Evolutionary conservation across 192 early-diverging fungal genomes (phyloP).

Genomic region (Coemansia sp.): DNA sequence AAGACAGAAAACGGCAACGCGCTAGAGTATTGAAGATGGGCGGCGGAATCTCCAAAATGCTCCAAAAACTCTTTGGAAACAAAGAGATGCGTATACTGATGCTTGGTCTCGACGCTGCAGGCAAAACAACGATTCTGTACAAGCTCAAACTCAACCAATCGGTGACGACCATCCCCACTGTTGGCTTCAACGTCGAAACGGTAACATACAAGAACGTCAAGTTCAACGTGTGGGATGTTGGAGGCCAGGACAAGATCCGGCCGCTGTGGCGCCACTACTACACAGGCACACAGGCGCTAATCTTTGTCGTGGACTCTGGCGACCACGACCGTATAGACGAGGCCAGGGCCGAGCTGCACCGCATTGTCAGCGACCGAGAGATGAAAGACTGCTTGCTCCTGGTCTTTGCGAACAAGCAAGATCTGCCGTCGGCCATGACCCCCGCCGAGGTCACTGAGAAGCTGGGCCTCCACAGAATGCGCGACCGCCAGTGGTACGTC

Average conservation of each 20-base stretch:
- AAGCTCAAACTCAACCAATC: slow-evolving; percentile 63
- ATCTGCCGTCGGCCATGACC: slow-evolving; percentile 83
- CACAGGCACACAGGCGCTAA: slow-evolving; percentile 80
- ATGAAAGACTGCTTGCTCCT: slow-evolving; percentile 82
- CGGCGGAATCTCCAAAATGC: slow-evolving; percentile 57
- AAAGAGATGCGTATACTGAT: slow-evolving; percentile 64
- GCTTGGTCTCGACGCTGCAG: slow-evolving; percentile 61
- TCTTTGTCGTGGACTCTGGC: slow-evolving; percentile 88
- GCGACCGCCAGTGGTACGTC: slow-evolving; percentile 91
- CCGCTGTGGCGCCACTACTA: slow-evolving; percentile 88
- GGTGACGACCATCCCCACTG: slow-evolving; percentile 60
- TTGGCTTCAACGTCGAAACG: slow-evolving; percentile 85
- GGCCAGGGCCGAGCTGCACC: slow-evolving; percentile 80
- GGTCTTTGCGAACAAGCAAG: slow-evolving; percentile 86
- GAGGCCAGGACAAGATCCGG: slow-evolving; percentile 91
- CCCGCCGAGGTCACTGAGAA: slow-evolving; percentile 93
- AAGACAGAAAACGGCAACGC: neutral
- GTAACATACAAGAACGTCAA: slow-evolving; percentile 87
- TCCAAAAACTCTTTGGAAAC: slow-evolving; percentile 58
- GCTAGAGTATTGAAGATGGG: slow-evolving; percentile 37
- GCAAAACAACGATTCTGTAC: slow-evolving; percentile 62
- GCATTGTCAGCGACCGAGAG: slow-evolving; percentile 80
- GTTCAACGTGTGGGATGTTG: slow-evolving; percentile 86
- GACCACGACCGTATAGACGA: slow-evolving; percentile 88
- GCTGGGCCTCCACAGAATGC: slow-evolving; percentile 84